Conservation (phyloP, 306 rosid species). For the Aeschynomene evenia region DNA sequence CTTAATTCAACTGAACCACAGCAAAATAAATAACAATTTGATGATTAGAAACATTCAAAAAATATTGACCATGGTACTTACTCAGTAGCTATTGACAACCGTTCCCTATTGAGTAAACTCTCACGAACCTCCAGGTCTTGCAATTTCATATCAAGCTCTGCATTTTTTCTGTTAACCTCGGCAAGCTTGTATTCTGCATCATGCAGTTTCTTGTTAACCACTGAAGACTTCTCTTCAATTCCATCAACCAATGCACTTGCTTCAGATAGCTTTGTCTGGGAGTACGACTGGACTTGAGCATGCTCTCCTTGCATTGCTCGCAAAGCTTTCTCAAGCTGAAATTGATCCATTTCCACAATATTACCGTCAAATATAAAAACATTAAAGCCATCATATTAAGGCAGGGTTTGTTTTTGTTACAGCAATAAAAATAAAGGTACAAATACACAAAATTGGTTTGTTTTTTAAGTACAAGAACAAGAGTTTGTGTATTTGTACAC, state of each 20-base stretch:
- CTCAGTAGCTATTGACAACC: conserved; percentile 63
- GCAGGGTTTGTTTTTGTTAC: no score
- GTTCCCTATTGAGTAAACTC: conserved; percentile 68
- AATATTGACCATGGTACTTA: conserved; percentile 34
- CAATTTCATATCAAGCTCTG: conserved; percentile 74
- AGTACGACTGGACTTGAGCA: conserved; percentile 45
- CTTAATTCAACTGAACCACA: conserved; percentile 11
- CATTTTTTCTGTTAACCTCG: conserved; percentile 64
- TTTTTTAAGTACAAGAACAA: no score
- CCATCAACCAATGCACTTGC: conserved; percentile 66
- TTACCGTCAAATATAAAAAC: conserved; percentile 21
- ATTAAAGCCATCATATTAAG: conserved; percentile 8
- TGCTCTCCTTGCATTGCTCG: conserved; percentile 60
- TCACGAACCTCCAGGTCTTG: conserved; percentile 74
- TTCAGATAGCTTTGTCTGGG: conserved; percentile 64
- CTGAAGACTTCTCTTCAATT: conserved; percentile 70
- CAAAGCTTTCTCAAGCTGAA: conserved; percentile 81
- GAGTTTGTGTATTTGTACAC: no score
- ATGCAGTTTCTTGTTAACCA: conserved; percentile 56
- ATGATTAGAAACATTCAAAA: conserved; percentile 5
- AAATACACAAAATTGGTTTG: no score
- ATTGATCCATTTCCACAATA: conserved; percentile 19
- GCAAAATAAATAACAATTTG: conserved; percentile 18
- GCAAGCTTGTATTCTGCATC: conserved; percentile 83
- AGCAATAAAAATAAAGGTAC: no score